These are phyloP conservation scores for Ceratobasidium theobromae DNA, from an alignment of 1,284 basidiomycete species.

Conservation along the genomic window DNA sequence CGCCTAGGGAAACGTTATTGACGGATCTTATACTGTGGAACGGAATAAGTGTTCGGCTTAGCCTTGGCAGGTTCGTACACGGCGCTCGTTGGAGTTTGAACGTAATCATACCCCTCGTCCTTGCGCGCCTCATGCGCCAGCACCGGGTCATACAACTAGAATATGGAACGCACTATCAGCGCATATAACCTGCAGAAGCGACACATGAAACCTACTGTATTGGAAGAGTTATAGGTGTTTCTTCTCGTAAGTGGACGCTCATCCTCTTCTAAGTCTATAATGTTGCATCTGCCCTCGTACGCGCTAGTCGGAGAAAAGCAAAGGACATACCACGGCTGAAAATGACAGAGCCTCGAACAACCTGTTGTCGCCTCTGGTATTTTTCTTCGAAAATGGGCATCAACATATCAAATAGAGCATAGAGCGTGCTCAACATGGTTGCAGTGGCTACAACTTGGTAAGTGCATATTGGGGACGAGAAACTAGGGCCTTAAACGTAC, in stretches of 20 bases:
- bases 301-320: too few species aligned
- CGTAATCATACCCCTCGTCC: not conserved
- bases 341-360: not conserved
- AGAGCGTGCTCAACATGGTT: not conserved
- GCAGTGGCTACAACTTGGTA: not conserved
- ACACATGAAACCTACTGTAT: not conserved
- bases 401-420: not conserved
- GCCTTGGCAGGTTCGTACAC: too few species aligned
- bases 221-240: not conserved
- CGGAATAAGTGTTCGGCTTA: too few species aligned
- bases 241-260: too few species aligned
- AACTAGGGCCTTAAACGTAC: not conserved
- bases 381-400: slow-evolving; percentile 8
- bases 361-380: not conserved
- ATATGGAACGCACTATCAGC: not conserved
- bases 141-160: not conserved
- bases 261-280: too few species aligned
- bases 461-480: not conserved
- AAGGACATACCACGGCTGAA: not conserved
- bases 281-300: too few species aligned
- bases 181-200: not conserved
- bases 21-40: too few species aligned
- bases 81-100: slow-evolving; percentile 2
- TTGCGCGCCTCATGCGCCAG: not conserved
- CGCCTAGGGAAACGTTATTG: too few species aligned